Conservation (phyloP, 495 filamentous ascomycete species). For the Cercophora sp. region DNA sequence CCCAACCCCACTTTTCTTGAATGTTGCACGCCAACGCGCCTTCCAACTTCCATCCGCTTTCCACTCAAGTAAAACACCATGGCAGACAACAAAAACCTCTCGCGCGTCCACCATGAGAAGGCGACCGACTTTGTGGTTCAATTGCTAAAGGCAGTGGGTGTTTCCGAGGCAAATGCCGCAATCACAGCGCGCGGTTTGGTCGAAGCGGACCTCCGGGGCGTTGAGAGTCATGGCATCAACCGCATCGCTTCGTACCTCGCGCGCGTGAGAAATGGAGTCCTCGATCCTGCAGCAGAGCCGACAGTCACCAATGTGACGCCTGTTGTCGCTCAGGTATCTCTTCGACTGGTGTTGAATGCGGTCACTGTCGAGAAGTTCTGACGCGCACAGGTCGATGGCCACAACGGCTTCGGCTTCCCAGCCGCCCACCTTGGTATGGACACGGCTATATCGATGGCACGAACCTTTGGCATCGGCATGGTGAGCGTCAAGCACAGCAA, state of each 20-base stretch:
- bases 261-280: slow-evolving; percentile 61
- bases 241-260: slow-evolving; percentile 71
- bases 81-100: slow-evolving; percentile 4
- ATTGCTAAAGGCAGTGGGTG: slow-evolving; percentile 56
- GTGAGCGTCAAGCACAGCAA: slow-evolving; percentile 69
- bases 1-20: no score
- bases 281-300: slow-evolving; percentile 56
- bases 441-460: slow-evolving; percentile 60
- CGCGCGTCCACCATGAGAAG: slow-evolving; percentile 15
- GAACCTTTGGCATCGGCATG: slow-evolving; percentile 66
- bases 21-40: no score
- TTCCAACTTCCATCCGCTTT: no score
- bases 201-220: slow-evolving; percentile 69
- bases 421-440: slow-evolving; percentile 61
- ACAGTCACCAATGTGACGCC: slow-evolving; percentile 58
- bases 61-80: no score
- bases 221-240: slow-evolving; percentile 75
- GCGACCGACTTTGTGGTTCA: slow-evolving; percentile 21
- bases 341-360: background rate
- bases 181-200: slow-evolving; percentile 63
- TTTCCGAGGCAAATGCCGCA: slow-evolving; percentile 49
- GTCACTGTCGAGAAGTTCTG: slow-evolving; percentile 13
- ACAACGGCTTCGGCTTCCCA: slow-evolving; percentile 73
- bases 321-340: slow-evolving; percentile 48
- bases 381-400: slow-evolving; percentile 49